Evolutionary conservation across 257 asterid genomes (phyloP), one percentile per base, ranked within the genome.

Genomic region (Buddleja alternifolia): DNA sequence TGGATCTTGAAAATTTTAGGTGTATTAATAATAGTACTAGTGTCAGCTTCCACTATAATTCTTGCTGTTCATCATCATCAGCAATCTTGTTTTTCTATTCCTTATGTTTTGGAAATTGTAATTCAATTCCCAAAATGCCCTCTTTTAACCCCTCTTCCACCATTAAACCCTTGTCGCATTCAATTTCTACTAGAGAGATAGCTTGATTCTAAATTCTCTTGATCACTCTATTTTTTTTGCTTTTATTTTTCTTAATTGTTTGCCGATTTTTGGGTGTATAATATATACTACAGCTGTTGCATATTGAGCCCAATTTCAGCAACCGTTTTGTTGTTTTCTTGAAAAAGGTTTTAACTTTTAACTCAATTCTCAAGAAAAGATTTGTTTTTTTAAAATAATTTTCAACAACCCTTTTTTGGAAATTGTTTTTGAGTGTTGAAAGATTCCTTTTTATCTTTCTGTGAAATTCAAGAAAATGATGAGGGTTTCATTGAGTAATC

Each of bases 31-130:
- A 40, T 47, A 24, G 21, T 40, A n/a, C n/a, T n/a, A 50, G 75
- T 76, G 83, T 81, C 88, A 83, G 78, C 83, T 81, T 71, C 87
- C 84, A 71, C 80, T 65, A 66, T 66, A 70, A 66, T 58, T 67
- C 73, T 66, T 70, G 58, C 73, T 41, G 63, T 72, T 69, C 85
- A 32, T 59, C 81, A 15, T 48, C 82, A 80, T 71, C 84, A 56
- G 10, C 79, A 74, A 42, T 73, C 72, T 78, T 83, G 84, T 86
- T 77, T 59, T 54, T 48, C 53, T 73, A 68, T 79, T 75, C 82
- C 80, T 78, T 70, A 36, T 69, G 76, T 71, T 64, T 46, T 76
- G 85, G 84, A 81, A 67, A 75, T 76, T 78, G 60, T 62, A 19
- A 80, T 76, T 77, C 81, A 73, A 74, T 76, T 34, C 62, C 69